A percentile compares a stretch with the other conserved stretches of the same genome.
These are phyloP conservation scores for Ophiosphaerella narmari DNA, from an alignment of 2,329 filamentous ascomycete genomes.

Conservation along the genomic window DNA sequence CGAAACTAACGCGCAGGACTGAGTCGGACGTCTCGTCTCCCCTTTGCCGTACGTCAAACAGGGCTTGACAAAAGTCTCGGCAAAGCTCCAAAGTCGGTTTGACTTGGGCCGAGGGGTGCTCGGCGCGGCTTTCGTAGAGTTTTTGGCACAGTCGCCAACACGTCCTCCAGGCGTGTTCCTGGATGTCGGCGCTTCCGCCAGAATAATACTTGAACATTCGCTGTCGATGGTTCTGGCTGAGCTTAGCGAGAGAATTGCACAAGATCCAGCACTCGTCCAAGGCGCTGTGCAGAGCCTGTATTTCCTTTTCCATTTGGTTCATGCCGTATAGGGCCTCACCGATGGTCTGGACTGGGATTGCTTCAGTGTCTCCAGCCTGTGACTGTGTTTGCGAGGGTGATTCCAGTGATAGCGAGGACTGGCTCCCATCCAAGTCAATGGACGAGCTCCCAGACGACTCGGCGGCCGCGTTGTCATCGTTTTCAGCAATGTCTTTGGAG, in stretches of 20 bases:
- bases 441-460: conserved; percentile 37
- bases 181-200: conserved; percentile 69
- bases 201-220: conserved; percentile 77
- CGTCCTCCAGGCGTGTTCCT: conserved; percentile 89
- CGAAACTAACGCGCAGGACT: conserved; percentile 87
- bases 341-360: conserved; percentile 44
- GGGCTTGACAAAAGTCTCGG: conserved; percentile 86
- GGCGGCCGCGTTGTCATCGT: conserved; percentile 42
- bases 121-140: conserved; percentile 79
- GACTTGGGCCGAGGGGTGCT: conserved; percentile 70
- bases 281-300: conserved; percentile 72
- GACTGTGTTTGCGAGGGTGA: conserved; percentile 20
- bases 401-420: conserved; percentile 38
- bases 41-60: conserved; percentile 83
- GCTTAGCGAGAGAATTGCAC: conserved; percentile 84
- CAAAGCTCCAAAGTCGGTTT: conserved; percentile 81
- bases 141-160: conserved; percentile 94
- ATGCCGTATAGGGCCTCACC: conserved; percentile 61
- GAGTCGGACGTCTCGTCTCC: conserved; percentile 83
- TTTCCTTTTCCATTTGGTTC: conserved; percentile 64
- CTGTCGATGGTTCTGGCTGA: conserved; percentile 82
- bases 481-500: conserved; percentile 52
- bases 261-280: conserved; percentile 91
- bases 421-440: conserved; percentile 41
- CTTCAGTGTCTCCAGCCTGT: conserved; percentile 29